Conservation (phyloP, 2,329 filamentous ascomycete genomes). For the Tolypocladium nubicola region DNA sequence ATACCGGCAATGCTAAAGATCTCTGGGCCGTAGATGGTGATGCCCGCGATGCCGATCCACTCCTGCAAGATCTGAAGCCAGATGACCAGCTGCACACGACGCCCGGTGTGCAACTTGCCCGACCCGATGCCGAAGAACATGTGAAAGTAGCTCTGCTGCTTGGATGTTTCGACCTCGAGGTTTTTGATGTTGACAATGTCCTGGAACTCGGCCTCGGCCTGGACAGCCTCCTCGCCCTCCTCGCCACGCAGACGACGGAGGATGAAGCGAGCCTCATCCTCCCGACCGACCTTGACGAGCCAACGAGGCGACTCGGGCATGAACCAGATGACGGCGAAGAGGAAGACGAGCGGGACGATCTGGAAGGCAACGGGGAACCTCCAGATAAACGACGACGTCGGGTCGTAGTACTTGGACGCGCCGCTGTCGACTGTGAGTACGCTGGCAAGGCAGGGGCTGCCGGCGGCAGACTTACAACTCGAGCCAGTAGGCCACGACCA, state of each 20-base stretch:
- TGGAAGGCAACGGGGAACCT: slow-evolving; percentile 62
- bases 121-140: slow-evolving; percentile 60
- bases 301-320: slow-evolving; percentile 61
- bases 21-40: slow-evolving; percentile 48
- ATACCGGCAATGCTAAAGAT: slow-evolving; percentile 62
- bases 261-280: slow-evolving; percentile 58
- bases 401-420: slow-evolving; percentile 48
- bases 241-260: slow-evolving; percentile 53
- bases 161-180: slow-evolving; percentile 50
- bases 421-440: slow-evolving; percentile 21
- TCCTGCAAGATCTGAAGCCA: slow-evolving; percentile 65
- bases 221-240: slow-evolving; percentile 36
- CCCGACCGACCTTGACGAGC: slow-evolving; percentile 54
- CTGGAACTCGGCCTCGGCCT: slow-evolving; percentile 52
- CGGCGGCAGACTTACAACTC: slow-evolving; percentile 27
- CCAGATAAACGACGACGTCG: slow-evolving; percentile 50
- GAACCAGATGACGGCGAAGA: slow-evolving; percentile 49
- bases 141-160: slow-evolving; percentile 46
- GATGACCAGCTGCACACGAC: slow-evolving; percentile 58
- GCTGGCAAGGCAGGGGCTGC: too few relatives aligned
- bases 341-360: slow-evolving; percentile 49
- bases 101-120: slow-evolving; percentile 53
- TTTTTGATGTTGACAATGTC: slow-evolving; percentile 56
- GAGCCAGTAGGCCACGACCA: slow-evolving; percentile 50
- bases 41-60: slow-evolving; percentile 60